Evolutionary conservation across 1,139 yeast species (phyloP).

Genomic region (Suhomyces ambrosiae): DNA sequence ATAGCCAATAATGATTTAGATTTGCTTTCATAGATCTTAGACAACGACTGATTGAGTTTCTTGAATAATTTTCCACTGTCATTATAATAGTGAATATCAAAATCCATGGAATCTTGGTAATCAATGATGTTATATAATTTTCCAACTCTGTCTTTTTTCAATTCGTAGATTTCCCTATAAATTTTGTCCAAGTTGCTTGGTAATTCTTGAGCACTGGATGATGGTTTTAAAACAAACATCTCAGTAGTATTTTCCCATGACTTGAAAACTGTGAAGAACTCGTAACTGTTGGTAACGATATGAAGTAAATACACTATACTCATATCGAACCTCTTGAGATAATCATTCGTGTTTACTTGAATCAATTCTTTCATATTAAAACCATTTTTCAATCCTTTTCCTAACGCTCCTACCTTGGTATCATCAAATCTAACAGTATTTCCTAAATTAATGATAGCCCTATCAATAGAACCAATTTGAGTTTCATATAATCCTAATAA

Average conservation of each 20-base stretch:
- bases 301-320: slow-evolving; percentile 73
- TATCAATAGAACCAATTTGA: slow-evolving; percentile 63
- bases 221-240: slow-evolving; percentile 69
- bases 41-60: slow-evolving; percentile 54
- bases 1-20: slow-evolving; percentile 68
- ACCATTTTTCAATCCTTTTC: slow-evolving; percentile 83
- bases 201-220: slow-evolving; percentile 66
- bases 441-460: slow-evolving; percentile 82
- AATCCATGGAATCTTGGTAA: slow-evolving; percentile 52
- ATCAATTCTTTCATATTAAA: slow-evolving; percentile 66
- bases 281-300: slow-evolving; percentile 73
- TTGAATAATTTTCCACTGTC: slow-evolving; percentile 54
- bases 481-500: slow-evolving; percentile 79
- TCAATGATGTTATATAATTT: slow-evolving; percentile 49
- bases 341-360: slow-evolving; percentile 46
- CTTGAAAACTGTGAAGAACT: slow-evolving; percentile 67
- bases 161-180: slow-evolving; percentile 54
- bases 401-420: slow-evolving; percentile 77
- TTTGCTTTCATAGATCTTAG: slow-evolving; percentile 65
- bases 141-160: slow-evolving; percentile 50
- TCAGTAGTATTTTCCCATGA: slow-evolving; percentile 59
- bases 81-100: slow-evolving; percentile 54
- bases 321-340: slow-evolving; percentile 56
- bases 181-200: slow-evolving; percentile 50
- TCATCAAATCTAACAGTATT: slow-evolving; percentile 68